A percentile compares a stretch with the other conserved stretches of the same genome.
Conservation (phyloP, 2,329 filamentous ascomycete species). For the Saccharata proteae region DNA sequence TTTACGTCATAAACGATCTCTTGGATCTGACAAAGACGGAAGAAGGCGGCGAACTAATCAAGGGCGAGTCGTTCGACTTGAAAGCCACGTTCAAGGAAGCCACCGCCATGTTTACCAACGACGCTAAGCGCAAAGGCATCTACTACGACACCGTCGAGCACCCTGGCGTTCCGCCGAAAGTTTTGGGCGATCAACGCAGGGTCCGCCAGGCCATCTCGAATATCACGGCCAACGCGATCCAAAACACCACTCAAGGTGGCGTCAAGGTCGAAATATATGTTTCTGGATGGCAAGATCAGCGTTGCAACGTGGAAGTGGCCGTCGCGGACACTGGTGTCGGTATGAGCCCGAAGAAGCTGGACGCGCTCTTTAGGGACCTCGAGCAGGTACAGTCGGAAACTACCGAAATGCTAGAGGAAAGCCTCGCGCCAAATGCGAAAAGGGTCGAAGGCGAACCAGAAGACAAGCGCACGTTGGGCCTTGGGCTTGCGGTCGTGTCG, state of each 20-base stretch:
- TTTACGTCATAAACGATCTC: constrained; percentile 89
- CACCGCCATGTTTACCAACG: constrained; percentile 58
- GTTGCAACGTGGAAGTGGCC: constrained; percentile 59
- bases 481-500: constrained; percentile 81
- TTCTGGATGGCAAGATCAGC: constrained; percentile 37
- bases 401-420: constrained; percentile 18
- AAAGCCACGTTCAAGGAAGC: constrained; percentile 61
- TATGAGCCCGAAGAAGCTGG: constrained; percentile 45
- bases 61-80: constrained; percentile 70
- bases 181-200: constrained; percentile 67
- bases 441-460: constrained; percentile 14
- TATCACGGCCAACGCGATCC: constrained; percentile 71
- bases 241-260: constrained; percentile 57
- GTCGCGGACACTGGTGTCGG: constrained; percentile 65
- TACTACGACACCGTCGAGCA: constrained; percentile 56
- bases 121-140: constrained; percentile 65
- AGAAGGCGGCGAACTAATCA: constrained; percentile 65
- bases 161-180: constrained; percentile 54
- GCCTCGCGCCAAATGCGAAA: constrained; percentile 20
- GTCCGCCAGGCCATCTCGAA: constrained; percentile 78
- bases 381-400: constrained; percentile 51
- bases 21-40: constrained; percentile 82
- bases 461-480: constrained; percentile 48
- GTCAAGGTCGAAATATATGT: constrained; percentile 62
- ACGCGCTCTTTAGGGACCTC: constrained; percentile 48